Percentiles rank a stretch among this genome's conserved stretches.
phyloP scores from a whole-genome alignment of 257 asterid species.

The Scutellaria baicalensis region DNA sequence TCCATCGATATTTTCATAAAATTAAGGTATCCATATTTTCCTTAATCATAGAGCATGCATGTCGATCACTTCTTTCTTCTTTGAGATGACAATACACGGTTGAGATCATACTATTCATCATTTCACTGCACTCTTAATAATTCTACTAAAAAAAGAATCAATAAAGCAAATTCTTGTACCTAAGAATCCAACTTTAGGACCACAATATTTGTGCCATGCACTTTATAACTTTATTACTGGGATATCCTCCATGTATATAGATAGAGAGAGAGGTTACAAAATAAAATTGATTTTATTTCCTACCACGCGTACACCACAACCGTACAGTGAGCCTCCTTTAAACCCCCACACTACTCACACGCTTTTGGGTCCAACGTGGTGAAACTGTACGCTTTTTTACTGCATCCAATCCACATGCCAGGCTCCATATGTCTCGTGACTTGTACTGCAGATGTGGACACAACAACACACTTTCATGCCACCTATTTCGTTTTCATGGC shows the following conservation, averaged over 20 bases:
- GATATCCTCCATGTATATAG: no score
- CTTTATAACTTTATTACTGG: neutral
- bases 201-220: neutral
- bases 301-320: slow-evolving; percentile 25
- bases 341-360: neutral
- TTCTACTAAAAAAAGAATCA: no score
- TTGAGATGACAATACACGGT: no score
- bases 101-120: no score
- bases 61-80: no score
- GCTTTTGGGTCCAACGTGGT: slow-evolving; percentile 13
- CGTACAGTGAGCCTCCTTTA: neutral
- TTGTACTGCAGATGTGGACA: slow-evolving; percentile 8
- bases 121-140: no score
- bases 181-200: neutral
- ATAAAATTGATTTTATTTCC: neutral
- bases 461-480: neutral
- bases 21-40: no score
- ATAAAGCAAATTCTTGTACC: no score
- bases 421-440: no score
- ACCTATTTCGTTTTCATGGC: neutral
- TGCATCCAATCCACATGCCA: neutral
- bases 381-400: neutral
- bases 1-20: no score
- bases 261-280: neutral
- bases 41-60: no score